Evolutionary conservation across 768 basidiomycete species (phyloP).

Genomic region (Ramaria sp.): DNA sequence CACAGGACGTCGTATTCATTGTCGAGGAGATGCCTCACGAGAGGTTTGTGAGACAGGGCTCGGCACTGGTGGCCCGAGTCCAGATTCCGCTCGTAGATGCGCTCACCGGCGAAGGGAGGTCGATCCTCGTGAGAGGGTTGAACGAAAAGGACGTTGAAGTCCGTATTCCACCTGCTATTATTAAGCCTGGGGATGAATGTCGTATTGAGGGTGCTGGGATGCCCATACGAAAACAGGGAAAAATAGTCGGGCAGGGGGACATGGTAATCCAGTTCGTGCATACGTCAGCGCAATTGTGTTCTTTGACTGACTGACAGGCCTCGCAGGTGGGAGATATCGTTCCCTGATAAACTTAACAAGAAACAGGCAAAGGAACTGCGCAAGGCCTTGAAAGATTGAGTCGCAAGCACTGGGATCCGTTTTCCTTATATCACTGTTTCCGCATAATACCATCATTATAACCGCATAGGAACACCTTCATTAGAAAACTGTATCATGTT

Average conservation of each 20-base stretch:
- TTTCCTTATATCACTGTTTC: too few species aligned
- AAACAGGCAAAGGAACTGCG: slow-evolving; percentile 9
- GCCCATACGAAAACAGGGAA: slow-evolving; percentile 46
- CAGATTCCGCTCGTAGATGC: slow-evolving; percentile 46
- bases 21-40: slow-evolving; percentile 50
- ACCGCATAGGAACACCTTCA: neutral
- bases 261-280: slow-evolving; percentile 48
- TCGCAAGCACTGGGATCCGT: neutral
- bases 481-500: neutral
- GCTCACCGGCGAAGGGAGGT: slow-evolving; percentile 35
- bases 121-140: slow-evolving; percentile 43
- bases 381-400: neutral
- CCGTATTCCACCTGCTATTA: slow-evolving; percentile 42
- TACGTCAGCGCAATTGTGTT: neutral
- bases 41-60: slow-evolving; percentile 43
- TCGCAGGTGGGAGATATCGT: slow-evolving; percentile 11
- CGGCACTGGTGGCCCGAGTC: slow-evolving; percentile 46
- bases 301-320: neutral
- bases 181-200: slow-evolving; percentile 35
- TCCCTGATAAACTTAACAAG: slow-evolving; percentile 10
- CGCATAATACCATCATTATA: neutral
- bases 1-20: slow-evolving; percentile 59
- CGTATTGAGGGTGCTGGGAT: slow-evolving; percentile 54
- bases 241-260: slow-evolving; percentile 47
- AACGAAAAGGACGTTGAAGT: slow-evolving; percentile 45